Base-by-base conservation (phyloP, 169 alveolate genomes). In the Plasmodium vivax region DNA sequence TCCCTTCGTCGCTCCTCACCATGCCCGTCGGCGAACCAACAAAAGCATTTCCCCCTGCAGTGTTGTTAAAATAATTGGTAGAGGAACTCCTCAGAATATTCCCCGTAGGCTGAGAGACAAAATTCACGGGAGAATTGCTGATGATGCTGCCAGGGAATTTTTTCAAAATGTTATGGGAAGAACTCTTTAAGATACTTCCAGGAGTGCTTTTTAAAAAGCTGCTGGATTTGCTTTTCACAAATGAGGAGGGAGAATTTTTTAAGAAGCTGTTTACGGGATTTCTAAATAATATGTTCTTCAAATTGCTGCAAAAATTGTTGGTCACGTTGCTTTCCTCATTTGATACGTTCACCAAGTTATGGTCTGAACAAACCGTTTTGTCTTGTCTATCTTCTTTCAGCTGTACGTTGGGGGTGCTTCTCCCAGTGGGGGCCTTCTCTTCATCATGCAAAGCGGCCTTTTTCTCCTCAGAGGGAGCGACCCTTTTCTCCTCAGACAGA, bases 231-330 rank as follows among this genome's bases (percentile, higher is more conserved):
- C 85, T 80, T 80, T 80, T 80, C 43, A 43, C 51, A 43, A 43
- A 2, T 38, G 58, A 6, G 34, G 16, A 6, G 38, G 23, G 43
- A 32, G 41, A 7, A 43, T 80, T 80, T 41, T 80, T 80, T 36
- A 43, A 80, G 56, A 45, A 3, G 12, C 27, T 80, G 34, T 32
- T 80, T 32, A 80, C 19, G 45, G 74, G 36, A n/a, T 80, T 32
- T 38, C 36, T 80, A 41, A 80, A 80, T 38, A 80, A 43, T n/a
- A 80, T 80, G 32, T 80, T 80, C 19, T 80, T 80, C 85, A 80
- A n/a, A 23, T 82, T 56, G 34, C 36, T 32, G 71, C 32, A 56
- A 47, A 12, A 54, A 82, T 54, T 82, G 74, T 45, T 80, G 34
- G 43, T 16, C 62, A 32, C 3, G 41, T 58, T 82, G 23, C 45